phyloP scores from a whole-genome alignment of 495 filamentous ascomycete genomes.

The Trichoderma parareesei region DNA sequence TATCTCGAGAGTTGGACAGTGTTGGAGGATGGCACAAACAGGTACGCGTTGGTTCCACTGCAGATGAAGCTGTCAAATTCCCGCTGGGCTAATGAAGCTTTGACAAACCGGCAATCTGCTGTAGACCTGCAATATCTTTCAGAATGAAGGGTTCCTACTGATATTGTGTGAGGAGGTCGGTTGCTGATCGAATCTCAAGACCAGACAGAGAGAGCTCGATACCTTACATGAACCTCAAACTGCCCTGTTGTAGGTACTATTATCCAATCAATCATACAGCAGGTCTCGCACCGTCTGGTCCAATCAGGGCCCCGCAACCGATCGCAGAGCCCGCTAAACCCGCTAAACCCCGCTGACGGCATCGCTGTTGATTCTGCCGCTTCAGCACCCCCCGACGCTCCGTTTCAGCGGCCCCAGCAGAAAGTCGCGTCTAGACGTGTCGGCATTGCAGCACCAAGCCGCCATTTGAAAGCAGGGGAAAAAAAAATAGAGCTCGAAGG shows the following conservation, averaged over 20 bases:
- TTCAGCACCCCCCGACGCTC: not conserved
- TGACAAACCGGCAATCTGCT: too few species aligned
- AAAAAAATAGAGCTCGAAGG: not conserved
- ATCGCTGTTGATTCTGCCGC: not conserved
- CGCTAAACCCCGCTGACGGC: not conserved
- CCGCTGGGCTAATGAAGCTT: not conserved
- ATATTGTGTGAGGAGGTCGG: too few species aligned
- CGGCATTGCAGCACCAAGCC: not conserved
- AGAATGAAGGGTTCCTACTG: too few species aligned
- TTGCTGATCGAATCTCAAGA: too few species aligned
- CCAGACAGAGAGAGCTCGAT: too few species aligned
- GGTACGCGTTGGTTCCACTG: not conserved
- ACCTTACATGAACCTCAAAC: too few species aligned
- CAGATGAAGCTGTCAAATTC: not conserved
- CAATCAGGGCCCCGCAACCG: too few species aligned
- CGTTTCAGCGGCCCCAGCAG: not conserved
- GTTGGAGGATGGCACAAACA: not conserved
- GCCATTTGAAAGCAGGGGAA: too few species aligned
- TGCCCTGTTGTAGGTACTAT: too few species aligned
- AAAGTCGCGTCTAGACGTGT: slow-evolving; percentile 7
- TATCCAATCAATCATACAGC: too few species aligned
- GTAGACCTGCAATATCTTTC: not conserved
- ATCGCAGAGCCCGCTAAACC: not conserved
- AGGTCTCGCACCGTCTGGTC: too few species aligned
- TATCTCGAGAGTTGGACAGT: not conserved